phyloP scores from a whole-genome alignment of 345 rosid species.

The Cardamine chenopodiifolia region DNA sequence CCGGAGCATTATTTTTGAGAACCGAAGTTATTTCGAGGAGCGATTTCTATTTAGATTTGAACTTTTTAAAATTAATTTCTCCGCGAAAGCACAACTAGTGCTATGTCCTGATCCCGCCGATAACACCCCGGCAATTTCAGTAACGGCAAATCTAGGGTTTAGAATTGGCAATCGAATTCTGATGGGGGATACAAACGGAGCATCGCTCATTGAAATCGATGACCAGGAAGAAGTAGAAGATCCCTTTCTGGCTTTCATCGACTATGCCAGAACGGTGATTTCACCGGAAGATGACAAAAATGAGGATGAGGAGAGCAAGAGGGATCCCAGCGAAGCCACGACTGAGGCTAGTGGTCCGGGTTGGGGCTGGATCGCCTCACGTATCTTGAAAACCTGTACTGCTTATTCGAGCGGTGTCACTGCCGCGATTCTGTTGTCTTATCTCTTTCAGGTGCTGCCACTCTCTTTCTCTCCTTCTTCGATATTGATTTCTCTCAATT shows the following conservation, averaged over 20 bases:
- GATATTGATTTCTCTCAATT: neutral
- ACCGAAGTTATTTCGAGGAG: neutral
- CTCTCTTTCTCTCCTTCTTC: constrained; percentile 19
- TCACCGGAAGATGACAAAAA: constrained; percentile 49
- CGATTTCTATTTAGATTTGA: neutral
- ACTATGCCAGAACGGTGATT: constrained; percentile 63
- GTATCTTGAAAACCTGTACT: constrained; percentile 72
- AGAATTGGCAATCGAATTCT: constrained; percentile 15
- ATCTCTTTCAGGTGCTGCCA: constrained; percentile 69
- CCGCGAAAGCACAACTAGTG: constrained; percentile 35
- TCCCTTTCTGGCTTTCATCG: constrained; percentile 75
- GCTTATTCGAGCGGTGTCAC: constrained; percentile 94
- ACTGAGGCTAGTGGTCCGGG: constrained; percentile 53
- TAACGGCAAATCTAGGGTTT: constrained; percentile 38
- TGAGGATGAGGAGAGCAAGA: constrained; percentile 5
- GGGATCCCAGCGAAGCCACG: constrained; percentile 24
- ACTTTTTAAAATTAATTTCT: constrained; percentile 15
- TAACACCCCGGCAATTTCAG: constrained; percentile 24
- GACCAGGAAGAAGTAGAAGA: constrained; percentile 43
- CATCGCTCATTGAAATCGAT: constrained; percentile 49
- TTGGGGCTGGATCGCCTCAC: constrained; percentile 85
- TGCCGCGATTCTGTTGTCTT: constrained; percentile 81
- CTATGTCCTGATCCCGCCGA: constrained; percentile 11
- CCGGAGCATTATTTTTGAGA: neutral
- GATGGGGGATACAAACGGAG: constrained; percentile 27